Evolutionary conservation across 2,329 filamentous ascomycete genomes (phyloP).

Genomic region (Lanzia echinophila): DNA sequence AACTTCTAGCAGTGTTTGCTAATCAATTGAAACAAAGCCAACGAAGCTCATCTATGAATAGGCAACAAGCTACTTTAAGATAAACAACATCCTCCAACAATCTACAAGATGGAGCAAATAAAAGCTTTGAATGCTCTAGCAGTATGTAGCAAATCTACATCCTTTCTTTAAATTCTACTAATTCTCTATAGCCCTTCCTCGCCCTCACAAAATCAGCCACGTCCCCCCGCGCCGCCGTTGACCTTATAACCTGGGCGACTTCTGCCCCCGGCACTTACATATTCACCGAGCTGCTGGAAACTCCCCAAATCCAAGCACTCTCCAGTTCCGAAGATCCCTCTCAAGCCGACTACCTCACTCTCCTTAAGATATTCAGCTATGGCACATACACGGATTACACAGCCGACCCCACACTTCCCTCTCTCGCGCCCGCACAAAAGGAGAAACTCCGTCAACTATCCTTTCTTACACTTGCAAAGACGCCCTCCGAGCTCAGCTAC

Average conservation of each 20-base stretch:
- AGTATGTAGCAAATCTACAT: constrained; percentile 35
- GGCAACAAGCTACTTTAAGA: background rate
- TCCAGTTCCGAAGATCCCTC: constrained; percentile 47
- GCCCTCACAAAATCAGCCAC: constrained; percentile 80
- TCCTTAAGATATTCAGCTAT: constrained; percentile 87
- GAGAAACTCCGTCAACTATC: constrained; percentile 88
- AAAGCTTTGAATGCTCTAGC: constrained; percentile 59
- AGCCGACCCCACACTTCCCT: constrained; percentile 52
- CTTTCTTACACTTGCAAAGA: constrained; percentile 71
- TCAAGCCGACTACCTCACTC: constrained; percentile 54
- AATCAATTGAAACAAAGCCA: too few relatives aligned
- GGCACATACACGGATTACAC: constrained; percentile 77
- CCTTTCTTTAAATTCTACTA: constrained; percentile 24
- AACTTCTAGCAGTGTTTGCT: too few relatives aligned
- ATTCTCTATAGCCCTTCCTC: constrained; percentile 69
- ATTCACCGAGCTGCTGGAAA: constrained; percentile 87
- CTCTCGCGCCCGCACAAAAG: constrained; percentile 64
- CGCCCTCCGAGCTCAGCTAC: constrained; percentile 66
- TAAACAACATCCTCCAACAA: constrained; percentile 1
- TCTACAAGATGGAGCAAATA: constrained; percentile 60
- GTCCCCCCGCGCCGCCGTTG: constrained; percentile 75
- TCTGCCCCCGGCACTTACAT: constrained; percentile 85
- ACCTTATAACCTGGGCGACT: constrained; percentile 81
- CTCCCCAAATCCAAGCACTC: constrained; percentile 71
- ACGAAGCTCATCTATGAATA: constrained; percentile 2